These are phyloP conservation scores for Colletotrichum neosansevieriae DNA, from an alignment of 2,329 filamentous ascomycete genomes.

Conservation along the genomic window DNA sequence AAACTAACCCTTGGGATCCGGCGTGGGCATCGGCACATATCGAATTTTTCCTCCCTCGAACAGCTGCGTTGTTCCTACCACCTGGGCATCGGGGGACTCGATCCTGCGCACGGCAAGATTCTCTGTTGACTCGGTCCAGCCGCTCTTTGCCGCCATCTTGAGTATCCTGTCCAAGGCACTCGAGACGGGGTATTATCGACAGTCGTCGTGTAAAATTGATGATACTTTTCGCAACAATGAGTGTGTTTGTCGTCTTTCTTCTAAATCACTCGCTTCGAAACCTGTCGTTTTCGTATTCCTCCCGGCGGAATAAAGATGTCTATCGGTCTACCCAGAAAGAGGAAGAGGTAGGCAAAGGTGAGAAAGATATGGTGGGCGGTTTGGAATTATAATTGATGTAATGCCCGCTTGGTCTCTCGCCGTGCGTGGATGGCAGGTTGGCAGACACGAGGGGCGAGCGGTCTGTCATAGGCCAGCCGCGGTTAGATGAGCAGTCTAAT, in stretches of 20 bases:
- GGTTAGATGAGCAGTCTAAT: slow-evolving; percentile 38
- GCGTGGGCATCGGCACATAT: slow-evolving; percentile 46
- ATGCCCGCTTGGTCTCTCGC: slow-evolving; percentile 2
- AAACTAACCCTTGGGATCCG: slow-evolving; percentile 47
- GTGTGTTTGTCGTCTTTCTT: background rate
- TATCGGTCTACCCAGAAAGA: slow-evolving; percentile 15
- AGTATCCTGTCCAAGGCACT: slow-evolving; percentile 18
- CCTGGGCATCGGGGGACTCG: slow-evolving; percentile 42
- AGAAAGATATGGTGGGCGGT: background rate
- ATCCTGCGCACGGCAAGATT: slow-evolving; percentile 41
- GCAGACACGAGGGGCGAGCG: slow-evolving; percentile 33
- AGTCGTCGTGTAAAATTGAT: slow-evolving; percentile 11
- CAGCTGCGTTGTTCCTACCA: slow-evolving; percentile 45
- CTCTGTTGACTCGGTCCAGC: slow-evolving; percentile 42
- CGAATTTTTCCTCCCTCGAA: slow-evolving; percentile 42
- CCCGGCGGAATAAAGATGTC: slow-evolving; percentile 27
- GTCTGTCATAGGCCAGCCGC: slow-evolving; percentile 37
- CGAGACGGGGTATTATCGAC: slow-evolving; percentile 4
- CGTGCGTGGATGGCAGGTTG: slow-evolving; percentile 29
- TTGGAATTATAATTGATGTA: slow-evolving; percentile 36
- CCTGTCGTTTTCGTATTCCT: slow-evolving; percentile 32
- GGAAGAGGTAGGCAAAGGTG: too few species aligned
- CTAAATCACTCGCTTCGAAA: slow-evolving; percentile 10
- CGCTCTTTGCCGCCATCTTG: slow-evolving; percentile 38
- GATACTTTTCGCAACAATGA: background rate